Evolutionary conservation across 306 rosid species (phyloP), one percentile per base, ranked within the genome.

Genomic region (Oemleria cerasiformis): DNA sequence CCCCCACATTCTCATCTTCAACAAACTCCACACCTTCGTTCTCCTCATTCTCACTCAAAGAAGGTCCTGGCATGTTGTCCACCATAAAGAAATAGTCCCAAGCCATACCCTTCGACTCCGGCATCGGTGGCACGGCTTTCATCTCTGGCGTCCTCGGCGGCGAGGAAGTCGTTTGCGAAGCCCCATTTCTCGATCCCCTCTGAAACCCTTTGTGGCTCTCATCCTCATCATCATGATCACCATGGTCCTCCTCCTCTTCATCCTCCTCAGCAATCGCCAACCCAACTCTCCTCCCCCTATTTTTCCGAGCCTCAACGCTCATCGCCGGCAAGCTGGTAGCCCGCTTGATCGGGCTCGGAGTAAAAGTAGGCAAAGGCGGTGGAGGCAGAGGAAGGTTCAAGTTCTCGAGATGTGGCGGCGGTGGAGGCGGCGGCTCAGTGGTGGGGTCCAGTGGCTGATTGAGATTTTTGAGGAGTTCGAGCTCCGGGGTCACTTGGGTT

Each of bases 41-140:
- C 15, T 80, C 77, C 6, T 75, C 88, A 49, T 81, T 58, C 57
- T 63, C 83, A 67, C 65, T 65, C 79, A 92, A 61, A 8, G 88
- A 81, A 17, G 85, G 74, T 2, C 88, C 92, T 1, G 88, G 73
- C 90, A 86, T 84, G 14, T 78, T 75, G 1, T 86, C 90, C 81
- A 83, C 80, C 80, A 17, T 80, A 72, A 92, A 89, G 82, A 92
- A 92, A 65, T 84, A 92, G 59, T 92, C 97, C 97, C 97, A 92
- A 19, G 92, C 79, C 84, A 77, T 73, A 8, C 83, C 91, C 39
- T 89, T 89, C 2, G 84, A 75, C 55, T 87, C 97, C 61, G 97
- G 92, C 88, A 76, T 74, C 7, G 93, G 90, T 17, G 79, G 78
- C 16, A 78, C 72, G 9, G 76, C 62, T 80, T 86, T 86, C 74